phyloP scores from a whole-genome alignment of 2,329 filamentous ascomycete species.

The Penicillium crustosum region DNA sequence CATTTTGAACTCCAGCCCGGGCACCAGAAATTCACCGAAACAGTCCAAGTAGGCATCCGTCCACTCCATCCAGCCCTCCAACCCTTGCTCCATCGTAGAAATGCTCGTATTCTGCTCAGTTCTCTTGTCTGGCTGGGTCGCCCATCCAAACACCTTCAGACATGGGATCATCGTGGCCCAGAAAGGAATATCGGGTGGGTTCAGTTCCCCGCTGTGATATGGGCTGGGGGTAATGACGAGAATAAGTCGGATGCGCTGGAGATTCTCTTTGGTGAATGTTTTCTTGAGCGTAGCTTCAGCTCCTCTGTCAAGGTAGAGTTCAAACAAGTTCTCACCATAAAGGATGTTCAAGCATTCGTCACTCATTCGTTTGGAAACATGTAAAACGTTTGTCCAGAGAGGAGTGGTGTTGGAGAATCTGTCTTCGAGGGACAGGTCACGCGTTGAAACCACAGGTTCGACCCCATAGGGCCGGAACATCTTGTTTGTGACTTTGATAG shows the following conservation, averaged over 20 bases:
- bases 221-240: not conserved
- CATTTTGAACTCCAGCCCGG: not conserved
- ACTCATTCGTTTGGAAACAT: not conserved
- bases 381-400: not conserved
- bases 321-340: slow-evolving; percentile 1
- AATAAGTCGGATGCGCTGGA: not conserved
- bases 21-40: not conserved
- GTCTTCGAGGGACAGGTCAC: not conserved
- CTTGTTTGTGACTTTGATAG: not conserved
- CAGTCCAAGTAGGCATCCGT: not conserved
- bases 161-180: not conserved
- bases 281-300: not conserved
- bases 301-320: not conserved
- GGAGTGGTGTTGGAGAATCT: not conserved
- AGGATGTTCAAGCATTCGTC: not conserved
- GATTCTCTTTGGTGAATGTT: not conserved
- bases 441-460: slow-evolving; percentile 1
- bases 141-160: not conserved
- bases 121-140: not conserved
- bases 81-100: too few relatives aligned
- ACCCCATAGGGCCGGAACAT: not conserved
- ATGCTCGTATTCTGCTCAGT: not conserved
- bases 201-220: not conserved
- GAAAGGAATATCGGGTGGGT: not conserved
- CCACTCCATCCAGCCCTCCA: not conserved